Percentiles rank a stretch among this genome's conserved stretches.
phyloP scores from a whole-genome alignment of 2,329 filamentous ascomycete species.

The Didymella pinodella region DNA sequence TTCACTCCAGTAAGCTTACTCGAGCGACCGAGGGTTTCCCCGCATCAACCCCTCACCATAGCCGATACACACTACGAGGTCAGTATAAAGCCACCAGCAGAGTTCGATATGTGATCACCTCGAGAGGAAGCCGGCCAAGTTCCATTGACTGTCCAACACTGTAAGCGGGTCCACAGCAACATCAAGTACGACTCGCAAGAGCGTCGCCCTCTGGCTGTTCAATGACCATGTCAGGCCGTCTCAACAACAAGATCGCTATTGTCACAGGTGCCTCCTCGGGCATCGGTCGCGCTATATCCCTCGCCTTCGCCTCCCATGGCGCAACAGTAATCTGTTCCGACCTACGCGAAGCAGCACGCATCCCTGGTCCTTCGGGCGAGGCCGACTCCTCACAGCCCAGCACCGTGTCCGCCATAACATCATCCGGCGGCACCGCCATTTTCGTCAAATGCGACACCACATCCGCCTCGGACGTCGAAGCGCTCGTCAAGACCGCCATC shows the following conservation, averaged over 20 bases:
- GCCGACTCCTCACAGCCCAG: slow-evolving; percentile 29
- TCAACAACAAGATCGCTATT: slow-evolving; percentile 42
- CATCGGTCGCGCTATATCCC: slow-evolving; percentile 47
- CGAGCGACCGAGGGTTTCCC: slow-evolving; percentile 18
- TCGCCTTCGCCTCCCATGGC: slow-evolving; percentile 44
- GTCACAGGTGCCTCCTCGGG: slow-evolving; percentile 48
- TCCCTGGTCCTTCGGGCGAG: slow-evolving; percentile 20
- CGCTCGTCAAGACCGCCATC: slow-evolving; percentile 52
- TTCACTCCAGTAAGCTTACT: slow-evolving; percentile 6
- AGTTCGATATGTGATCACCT: not conserved
- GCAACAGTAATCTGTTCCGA: slow-evolving; percentile 46
- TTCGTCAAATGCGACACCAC: slow-evolving; percentile 56
- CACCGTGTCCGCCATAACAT: slow-evolving; percentile 43
- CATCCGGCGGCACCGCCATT: slow-evolving; percentile 43
- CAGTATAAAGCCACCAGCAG: slow-evolving; percentile 1
- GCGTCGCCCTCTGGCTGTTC: not conserved
- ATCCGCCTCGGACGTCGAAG: slow-evolving; percentile 52
- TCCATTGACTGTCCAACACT: not conserved
- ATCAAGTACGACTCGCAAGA: not conserved
- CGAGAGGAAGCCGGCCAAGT: not conserved
- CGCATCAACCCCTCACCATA: slow-evolving; percentile 19
- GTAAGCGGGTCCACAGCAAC: not conserved
- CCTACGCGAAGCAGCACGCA: slow-evolving; percentile 31
- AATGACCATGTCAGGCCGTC: slow-evolving; percentile 25
- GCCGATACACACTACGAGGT: not conserved